phyloP scores from a whole-genome alignment of 2,329 filamentous ascomycete species.

The Magnaporthiopsis poae region DNA sequence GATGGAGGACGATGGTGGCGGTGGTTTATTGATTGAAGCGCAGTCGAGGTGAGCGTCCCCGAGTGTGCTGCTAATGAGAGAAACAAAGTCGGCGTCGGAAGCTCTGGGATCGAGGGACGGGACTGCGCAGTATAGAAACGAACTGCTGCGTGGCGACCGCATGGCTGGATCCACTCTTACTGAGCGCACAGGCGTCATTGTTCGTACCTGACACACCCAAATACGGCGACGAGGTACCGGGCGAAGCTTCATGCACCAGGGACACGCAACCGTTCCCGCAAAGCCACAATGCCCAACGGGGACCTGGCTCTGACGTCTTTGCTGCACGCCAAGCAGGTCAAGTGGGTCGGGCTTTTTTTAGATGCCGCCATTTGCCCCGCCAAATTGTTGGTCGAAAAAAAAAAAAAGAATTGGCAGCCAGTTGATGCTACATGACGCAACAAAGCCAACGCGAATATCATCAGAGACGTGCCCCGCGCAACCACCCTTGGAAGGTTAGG shows the following conservation, averaged over 20 bases:
- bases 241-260: no score
- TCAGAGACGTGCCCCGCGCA: no score
- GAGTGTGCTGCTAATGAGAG: not conserved
- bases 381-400: not conserved
- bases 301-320: not conserved
- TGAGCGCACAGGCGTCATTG: not conserved
- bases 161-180: not conserved
- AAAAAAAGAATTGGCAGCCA: not conserved
- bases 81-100: not conserved
- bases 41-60: not conserved
- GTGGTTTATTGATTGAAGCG: not conserved
- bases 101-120: not conserved
- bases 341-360: not conserved
- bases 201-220: not conserved
- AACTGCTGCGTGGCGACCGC: not conserved
- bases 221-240: not conserved
- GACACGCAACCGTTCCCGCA: not conserved
- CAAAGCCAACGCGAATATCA: no score
- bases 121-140: no score
- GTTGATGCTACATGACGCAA: no score
- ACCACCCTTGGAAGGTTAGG: no score
- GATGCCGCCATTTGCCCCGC: not conserved
- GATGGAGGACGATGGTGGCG: not conserved
- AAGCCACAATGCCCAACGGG: not conserved
- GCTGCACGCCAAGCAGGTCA: not conserved